Evolutionary conservation across 1,139 yeast species (phyloP), one percentile per base, ranked within the genome.

Genomic region (Scheffersomyces quercinus): DNA sequence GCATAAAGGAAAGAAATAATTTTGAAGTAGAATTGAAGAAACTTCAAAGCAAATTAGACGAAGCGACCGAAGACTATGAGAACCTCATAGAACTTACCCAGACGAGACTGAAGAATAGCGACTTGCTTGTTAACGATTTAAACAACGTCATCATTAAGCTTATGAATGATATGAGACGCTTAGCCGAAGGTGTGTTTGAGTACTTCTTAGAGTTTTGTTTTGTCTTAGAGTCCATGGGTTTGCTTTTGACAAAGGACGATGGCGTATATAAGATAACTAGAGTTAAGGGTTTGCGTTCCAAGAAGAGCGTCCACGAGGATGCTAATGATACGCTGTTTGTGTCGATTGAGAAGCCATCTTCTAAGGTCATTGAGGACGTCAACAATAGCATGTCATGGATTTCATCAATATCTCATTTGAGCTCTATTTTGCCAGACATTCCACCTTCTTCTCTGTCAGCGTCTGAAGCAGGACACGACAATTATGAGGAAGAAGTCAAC

Each of bases 181-280:
- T 70, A 5, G 46, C 60, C 3, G 54, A 53, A 4, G 48, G 50
- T 16, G 58, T 60, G 39, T 66, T 58, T 48, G 62, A 62, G 9
- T 64, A 58, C 40, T 65, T 74, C 43, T 49, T 66, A 16, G 77
- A 83, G 34, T 73, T 79, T 41, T 82, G 88, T 53, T 70, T 77
- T 41, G 68, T 87, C 2, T 68, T 91, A 42, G 96, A 88, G 56
- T 77, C 87, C 2, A 82, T 90, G 75, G 98, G 98, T 0, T 70
- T 91, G 41, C 62, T 86, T 16, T 67, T 86, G 38, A 71, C 78
- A 0, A 67, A 70, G 41, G 80, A 78, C 36, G 54, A 52, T 5
- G 67, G 64, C 2, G 67, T 57, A 20, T 68, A 65, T 43, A 75
- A 74, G 39, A 79, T 86, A 30, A 77, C 78, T 29, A 70, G 95